Base-by-base conservation (phyloP, 306 rosid genomes). In the Prunus mume region DNA sequence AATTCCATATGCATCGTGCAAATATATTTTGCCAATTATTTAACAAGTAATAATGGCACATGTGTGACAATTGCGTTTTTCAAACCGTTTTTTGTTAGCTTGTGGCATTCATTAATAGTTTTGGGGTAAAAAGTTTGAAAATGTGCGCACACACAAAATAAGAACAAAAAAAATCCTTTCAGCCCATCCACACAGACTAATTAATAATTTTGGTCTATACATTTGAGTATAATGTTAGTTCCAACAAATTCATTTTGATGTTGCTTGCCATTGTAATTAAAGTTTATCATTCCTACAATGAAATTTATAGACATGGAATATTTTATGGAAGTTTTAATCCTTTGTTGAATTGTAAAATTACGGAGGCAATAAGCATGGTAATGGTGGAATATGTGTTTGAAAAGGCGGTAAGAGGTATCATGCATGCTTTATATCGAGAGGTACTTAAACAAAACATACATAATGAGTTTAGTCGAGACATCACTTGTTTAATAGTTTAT, bases 1-100 rank as follows among this genome's bases (percentile, higher is more conserved):
- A 72, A 55, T 41, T 52, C 18, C 72, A n/a, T 47, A 46, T 69
- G 46, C 4, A 8, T 65, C 34, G 25, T 76, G 79, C 56, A 13
- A 17, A 14, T 68, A 58, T 73, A 41, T 61, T 46, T 12, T 55
- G 17, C 51, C 30, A 13, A 12, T 12, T 30, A 55, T 56, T n/a
- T 57, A 38, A 72, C 38, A 17, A 7, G 41, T 22, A 38, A 43
- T 54, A 64, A 55, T 55, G 45, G 45, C 45, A 18, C 12, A 20
- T 30, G 11, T 51, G 12, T 18, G 14, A 14, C 8, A 11, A 1
- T 14, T 49, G 73, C 22, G 12, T 3, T 69, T 47, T 69, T 17
- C 24, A 30, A 63, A 61, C 4, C 46, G 6, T 28, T 25, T 51
- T 6, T 38, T 30, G 28, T 34, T 34, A 52, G 65, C 14, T 63